A percentile compares a stretch with the other conserved stretches of the same genome.
phyloP scores from a whole-genome alignment of 176 grass and related monocot species.

The Bromus sterilis region DNA sequence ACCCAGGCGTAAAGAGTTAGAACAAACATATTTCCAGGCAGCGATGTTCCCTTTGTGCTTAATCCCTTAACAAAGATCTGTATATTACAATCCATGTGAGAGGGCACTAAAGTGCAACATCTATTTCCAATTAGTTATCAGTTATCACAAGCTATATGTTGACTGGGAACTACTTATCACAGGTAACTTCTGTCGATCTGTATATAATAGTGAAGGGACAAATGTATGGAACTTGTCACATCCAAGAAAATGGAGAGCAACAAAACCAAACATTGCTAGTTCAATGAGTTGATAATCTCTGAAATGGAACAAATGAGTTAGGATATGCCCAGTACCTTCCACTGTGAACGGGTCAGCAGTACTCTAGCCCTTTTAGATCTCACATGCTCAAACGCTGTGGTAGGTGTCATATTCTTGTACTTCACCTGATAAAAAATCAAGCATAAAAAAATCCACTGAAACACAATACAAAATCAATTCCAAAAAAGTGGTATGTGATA shows the following conservation, averaged over 20 bases:
- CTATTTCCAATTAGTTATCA: neutral
- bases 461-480: neutral
- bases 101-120: neutral
- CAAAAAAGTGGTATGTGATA: neutral
- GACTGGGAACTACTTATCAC: neutral
- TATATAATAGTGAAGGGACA: neutral
- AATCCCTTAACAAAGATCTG: neutral
- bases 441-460: neutral
- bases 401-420: conserved; percentile 82
- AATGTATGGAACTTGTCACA: neutral
- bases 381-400: conserved; percentile 60
- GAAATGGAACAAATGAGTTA: conserved; percentile 8
- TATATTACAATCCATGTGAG: neutral
- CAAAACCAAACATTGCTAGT: neutral
- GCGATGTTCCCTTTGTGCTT: neutral
- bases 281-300: neutral
- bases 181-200: neutral
- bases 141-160: neutral
- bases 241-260: neutral
- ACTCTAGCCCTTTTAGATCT: conserved; percentile 71
- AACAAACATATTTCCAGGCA: neutral
- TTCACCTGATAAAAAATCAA: conserved; percentile 48
- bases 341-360: conserved; percentile 64
- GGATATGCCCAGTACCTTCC: conserved; percentile 45
- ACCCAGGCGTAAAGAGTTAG: neutral